Percentiles rank a stretch among this genome's conserved stretches.
phyloP scores from a whole-genome alignment of 208 protist species.

The Leishmania guyanensis region DNA sequence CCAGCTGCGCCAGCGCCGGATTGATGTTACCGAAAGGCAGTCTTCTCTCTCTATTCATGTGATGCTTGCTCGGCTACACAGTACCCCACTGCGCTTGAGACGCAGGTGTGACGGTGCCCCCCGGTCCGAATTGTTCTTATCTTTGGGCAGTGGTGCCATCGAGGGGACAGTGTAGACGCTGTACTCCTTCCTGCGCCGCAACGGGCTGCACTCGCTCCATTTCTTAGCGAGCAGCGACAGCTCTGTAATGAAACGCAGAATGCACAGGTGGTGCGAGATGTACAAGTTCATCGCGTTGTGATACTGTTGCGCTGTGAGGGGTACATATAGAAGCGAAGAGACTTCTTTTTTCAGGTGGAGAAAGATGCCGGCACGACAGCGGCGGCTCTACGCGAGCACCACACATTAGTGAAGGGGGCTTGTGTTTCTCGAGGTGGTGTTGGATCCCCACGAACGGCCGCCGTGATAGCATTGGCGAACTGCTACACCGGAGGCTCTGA shows the following conservation, averaged over 20 bases:
- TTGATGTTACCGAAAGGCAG: conserved; percentile 32
- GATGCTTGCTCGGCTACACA: conserved; percentile 51
- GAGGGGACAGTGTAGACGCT: conserved; percentile 56
- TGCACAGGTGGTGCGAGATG: conserved; percentile 48
- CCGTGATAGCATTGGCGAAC: conserved; percentile 24
- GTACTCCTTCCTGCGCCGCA: conserved; percentile 38
- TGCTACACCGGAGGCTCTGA: neutral
- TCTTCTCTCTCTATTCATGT: conserved; percentile 37
- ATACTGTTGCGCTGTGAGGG: conserved; percentile 40
- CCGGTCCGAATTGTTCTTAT: conserved; percentile 36
- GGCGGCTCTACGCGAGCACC: conserved; percentile 12
- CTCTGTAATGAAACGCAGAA: conserved; percentile 52
- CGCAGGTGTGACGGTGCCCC: conserved; percentile 37
- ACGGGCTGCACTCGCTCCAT: conserved; percentile 29
- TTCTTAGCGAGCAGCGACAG: conserved; percentile 64
- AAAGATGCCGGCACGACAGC: conserved; percentile 15
- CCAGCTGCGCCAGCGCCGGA: conserved; percentile 32
- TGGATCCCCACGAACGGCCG: conserved; percentile 43
- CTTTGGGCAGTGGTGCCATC: conserved; percentile 41
- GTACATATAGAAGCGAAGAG: conserved; percentile 15
- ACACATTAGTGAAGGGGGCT: conserved; percentile 15
- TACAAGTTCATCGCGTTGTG: conserved; percentile 58
- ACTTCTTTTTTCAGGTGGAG: conserved; percentile 11
- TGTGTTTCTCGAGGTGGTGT: conserved; percentile 40
- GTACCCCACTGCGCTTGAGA: conserved; percentile 45